A percentile compares a stretch with the other conserved stretches of the same genome.
Conservation (phyloP, 768 basidiomycete genomes). For the Termitomyces sp. region DNA sequence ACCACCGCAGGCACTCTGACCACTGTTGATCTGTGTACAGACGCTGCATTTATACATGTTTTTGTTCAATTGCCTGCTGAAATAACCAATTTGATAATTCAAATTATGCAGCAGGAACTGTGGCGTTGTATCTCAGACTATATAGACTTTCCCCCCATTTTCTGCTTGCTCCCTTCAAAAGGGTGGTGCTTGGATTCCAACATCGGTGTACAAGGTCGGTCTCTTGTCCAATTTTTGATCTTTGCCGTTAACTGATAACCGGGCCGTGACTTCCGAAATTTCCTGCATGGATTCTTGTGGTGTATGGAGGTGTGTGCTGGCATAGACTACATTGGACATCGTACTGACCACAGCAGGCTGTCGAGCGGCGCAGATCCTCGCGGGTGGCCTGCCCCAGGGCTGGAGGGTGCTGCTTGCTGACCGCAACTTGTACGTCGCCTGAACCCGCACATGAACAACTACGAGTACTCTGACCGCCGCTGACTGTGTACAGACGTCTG, state of each 20-base stretch:
- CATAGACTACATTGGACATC: neutral
- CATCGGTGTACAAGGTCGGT: no score
- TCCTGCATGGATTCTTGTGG: conserved; percentile 11
- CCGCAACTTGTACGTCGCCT: conserved; percentile 44
- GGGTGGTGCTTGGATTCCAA: no score
- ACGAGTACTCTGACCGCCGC: neutral
- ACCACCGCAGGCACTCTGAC: neutral
- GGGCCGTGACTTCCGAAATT: neutral
- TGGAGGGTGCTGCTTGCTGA: conserved; percentile 57
- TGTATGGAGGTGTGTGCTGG: conserved; percentile 19
- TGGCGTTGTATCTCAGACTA: no score
- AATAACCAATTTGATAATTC: no score
- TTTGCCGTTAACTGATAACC: conserved; percentile 6
- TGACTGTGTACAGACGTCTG: conserved; percentile 38
- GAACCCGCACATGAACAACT: no score
- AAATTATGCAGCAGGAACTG: no score
- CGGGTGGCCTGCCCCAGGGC: conserved; percentile 39
- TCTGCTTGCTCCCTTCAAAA: no score
- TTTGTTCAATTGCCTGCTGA: no score
- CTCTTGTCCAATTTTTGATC: no score
- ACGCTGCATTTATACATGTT: no score
- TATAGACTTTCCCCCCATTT: no score
- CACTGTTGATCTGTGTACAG: no score
- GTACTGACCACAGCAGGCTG: conserved; percentile 27
- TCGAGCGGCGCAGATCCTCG: conserved; percentile 43